Conservation (phyloP, 129 eudicot genomes). For the Ambrosia trifida region DNA sequence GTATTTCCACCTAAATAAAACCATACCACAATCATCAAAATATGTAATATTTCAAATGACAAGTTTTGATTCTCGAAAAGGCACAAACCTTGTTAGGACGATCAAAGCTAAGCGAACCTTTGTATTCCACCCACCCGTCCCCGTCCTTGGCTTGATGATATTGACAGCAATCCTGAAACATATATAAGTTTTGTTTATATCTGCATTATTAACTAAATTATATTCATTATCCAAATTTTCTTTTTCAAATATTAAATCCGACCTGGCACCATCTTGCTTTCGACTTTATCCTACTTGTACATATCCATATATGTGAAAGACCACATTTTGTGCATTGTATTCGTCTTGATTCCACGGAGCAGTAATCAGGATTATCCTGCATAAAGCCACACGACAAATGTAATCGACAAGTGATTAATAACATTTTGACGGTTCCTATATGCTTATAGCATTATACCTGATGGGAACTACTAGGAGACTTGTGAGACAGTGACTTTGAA, state of each 20-base stretch:
- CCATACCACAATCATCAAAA: constrained; percentile 23
- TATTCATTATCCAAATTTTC: neutral
- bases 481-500: constrained; percentile 58
- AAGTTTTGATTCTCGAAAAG: neutral
- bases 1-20: constrained; percentile 75
- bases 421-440: neutral
- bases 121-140: constrained; percentile 99
- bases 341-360: constrained; percentile 92
- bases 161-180: constrained; percentile 89
- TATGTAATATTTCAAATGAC: neutral
- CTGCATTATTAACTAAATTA: neutral
- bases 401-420: neutral
- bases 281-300: constrained; percentile 84
- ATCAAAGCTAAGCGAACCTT: constrained; percentile 78
- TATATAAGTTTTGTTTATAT: constrained; percentile 8
- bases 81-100: constrained; percentile 77
- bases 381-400: constrained; percentile 1
- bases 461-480: constrained; percentile 66
- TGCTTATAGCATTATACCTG: constrained; percentile 48
- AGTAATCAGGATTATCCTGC: constrained; percentile 61
- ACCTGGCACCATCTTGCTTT: constrained; percentile 99
- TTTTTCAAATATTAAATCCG: constrained; percentile 5
- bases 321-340: constrained; percentile 99
- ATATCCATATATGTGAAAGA: constrained; percentile 89
- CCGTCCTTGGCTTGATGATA: constrained; percentile 99